phyloP scores from a whole-genome alignment of 2,329 filamentous ascomycete species.

The Peltaster fructicola region DNA sequence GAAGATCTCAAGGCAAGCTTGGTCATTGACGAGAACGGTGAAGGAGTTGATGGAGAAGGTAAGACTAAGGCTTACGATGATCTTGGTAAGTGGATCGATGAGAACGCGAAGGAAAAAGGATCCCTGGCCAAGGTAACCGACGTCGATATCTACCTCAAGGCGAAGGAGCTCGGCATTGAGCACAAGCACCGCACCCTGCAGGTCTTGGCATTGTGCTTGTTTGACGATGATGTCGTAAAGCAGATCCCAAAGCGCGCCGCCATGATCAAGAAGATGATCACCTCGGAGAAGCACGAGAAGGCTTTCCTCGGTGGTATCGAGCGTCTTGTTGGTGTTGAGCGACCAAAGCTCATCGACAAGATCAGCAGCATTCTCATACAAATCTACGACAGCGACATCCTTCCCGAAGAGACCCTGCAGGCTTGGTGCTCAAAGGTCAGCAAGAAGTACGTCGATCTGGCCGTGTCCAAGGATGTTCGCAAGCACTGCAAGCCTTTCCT shows the following conservation, averaged over 20 bases:
- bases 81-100: slow-evolving; percentile 81
- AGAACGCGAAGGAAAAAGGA: slow-evolving; percentile 52
- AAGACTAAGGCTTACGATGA: slow-evolving; percentile 74
- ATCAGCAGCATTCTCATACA: slow-evolving; percentile 76
- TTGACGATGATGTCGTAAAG: slow-evolving; percentile 73
- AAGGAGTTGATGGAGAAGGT: slow-evolving; percentile 62
- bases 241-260: slow-evolving; percentile 70
- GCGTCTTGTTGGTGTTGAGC: slow-evolving; percentile 71
- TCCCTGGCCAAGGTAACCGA: slow-evolving; percentile 66
- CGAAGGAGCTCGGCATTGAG: slow-evolving; percentile 89
- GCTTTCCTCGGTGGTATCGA: slow-evolving; percentile 89
- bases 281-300: slow-evolving; percentile 86
- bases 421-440: slow-evolving; percentile 89
- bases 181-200: slow-evolving; percentile 82
- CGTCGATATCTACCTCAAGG: slow-evolving; percentile 87
- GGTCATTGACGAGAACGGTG: slow-evolving; percentile 47
- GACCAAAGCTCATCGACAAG: slow-evolving; percentile 58
- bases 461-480: slow-evolving; percentile 85
- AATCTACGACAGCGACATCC: slow-evolving; percentile 79
- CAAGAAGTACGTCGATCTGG: slow-evolving; percentile 91
- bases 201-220: slow-evolving; percentile 84
- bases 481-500: slow-evolving; percentile 89
- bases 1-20: slow-evolving; percentile 78
- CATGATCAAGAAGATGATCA: slow-evolving; percentile 78
- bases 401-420: slow-evolving; percentile 74